Evolutionary conservation across 805 yeast species (phyloP).

Genomic region (Maudiozyma barnettii): DNA sequence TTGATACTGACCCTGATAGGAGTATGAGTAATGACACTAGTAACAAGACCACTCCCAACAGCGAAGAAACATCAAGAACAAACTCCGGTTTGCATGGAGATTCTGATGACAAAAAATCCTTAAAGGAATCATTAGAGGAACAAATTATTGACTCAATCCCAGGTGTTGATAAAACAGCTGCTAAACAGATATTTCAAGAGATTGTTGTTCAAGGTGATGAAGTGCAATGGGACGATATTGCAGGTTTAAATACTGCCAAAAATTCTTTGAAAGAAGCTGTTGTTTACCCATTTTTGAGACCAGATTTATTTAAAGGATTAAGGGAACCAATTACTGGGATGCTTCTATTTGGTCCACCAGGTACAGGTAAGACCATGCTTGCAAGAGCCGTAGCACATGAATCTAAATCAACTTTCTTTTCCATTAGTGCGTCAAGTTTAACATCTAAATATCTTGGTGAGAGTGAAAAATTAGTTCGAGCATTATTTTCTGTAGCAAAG

Average conservation of each 20-base stretch:
- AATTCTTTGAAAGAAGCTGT: slow-evolving; percentile 86
- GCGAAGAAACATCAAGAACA: background rate
- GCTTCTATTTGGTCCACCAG: slow-evolving; percentile 95
- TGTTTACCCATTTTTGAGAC: slow-evolving; percentile 89
- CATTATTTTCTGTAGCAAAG: slow-evolving; percentile 75
- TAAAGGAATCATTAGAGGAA: slow-evolving; percentile 8
- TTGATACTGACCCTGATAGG: background rate
- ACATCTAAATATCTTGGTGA: slow-evolving; percentile 88
- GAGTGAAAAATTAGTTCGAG: slow-evolving; percentile 85
- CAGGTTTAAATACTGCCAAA: slow-evolving; percentile 86
- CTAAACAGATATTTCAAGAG: slow-evolving; percentile 77
- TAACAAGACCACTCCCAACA: background rate
- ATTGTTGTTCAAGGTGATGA: slow-evolving; percentile 85
- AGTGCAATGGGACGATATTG: slow-evolving; percentile 91
- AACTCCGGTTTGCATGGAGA: slow-evolving; percentile 1
- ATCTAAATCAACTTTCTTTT: slow-evolving; percentile 83
- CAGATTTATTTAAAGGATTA: slow-evolving; percentile 82
- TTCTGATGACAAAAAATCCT: background rate
- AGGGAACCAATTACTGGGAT: slow-evolving; percentile 96
- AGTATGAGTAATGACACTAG: background rate
- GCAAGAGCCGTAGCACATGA: slow-evolving; percentile 96
- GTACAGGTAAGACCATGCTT: slow-evolving; percentile 97
- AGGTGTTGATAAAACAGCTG: slow-evolving; percentile 75
- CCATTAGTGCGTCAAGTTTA: slow-evolving; percentile 81
- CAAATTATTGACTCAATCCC: slow-evolving; percentile 29